Conservation (phyloP, 768 basidiomycete genomes). For the Suillus placidus region DNA sequence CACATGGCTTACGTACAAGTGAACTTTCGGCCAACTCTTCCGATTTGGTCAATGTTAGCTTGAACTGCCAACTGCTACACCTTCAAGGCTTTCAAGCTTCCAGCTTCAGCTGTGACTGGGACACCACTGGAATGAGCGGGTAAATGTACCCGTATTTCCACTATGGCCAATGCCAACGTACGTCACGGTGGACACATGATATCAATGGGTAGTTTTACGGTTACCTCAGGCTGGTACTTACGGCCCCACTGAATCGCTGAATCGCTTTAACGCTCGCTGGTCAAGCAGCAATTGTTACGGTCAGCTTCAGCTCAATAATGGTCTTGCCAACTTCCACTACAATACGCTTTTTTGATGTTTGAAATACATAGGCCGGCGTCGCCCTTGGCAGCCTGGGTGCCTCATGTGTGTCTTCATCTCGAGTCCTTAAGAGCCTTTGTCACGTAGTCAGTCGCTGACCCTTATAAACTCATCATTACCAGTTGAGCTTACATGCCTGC, state of each 20-base stretch:
- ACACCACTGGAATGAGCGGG: background rate
- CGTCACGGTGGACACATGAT: too few species aligned
- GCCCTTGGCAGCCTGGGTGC: constrained; percentile 25
- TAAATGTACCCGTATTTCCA: background rate
- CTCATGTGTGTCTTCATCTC: constrained; percentile 35
- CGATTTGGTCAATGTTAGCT: background rate
- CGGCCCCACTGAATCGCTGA: too few species aligned
- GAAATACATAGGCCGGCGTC: constrained; percentile 16
- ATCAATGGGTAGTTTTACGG: too few species aligned
- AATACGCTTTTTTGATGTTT: constrained; percentile 9
- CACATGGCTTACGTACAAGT: background rate
- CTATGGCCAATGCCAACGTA: background rate
- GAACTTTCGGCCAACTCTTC: background rate
- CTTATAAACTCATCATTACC: background rate
- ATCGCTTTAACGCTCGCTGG: constrained; percentile 13
- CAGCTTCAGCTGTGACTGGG: background rate
- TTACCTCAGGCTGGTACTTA: too few species aligned
- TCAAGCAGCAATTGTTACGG: background rate
- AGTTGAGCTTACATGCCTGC: background rate
- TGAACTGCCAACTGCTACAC: background rate
- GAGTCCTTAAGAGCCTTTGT: constrained; percentile 32
- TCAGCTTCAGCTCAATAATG: background rate
- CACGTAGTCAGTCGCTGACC: constrained; percentile 26
- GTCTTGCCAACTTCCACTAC: constrained; percentile 10
- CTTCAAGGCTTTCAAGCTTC: background rate